These are phyloP conservation scores for Pseudogymnoascus sp. DNA, from an alignment of 2,329 filamentous ascomycete genomes.

Conservation along the genomic window DNA sequence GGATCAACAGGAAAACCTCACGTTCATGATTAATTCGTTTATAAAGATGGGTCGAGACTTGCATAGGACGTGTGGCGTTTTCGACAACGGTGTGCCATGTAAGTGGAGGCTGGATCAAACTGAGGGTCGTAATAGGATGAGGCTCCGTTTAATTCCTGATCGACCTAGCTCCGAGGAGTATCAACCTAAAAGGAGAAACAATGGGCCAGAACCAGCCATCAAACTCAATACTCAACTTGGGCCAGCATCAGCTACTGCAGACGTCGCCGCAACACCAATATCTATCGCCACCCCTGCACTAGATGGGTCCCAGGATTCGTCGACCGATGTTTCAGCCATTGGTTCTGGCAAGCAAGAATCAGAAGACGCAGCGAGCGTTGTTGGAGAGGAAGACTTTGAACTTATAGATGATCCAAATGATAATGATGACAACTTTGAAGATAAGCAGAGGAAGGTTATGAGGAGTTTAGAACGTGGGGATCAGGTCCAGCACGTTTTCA, in stretches of 20 bases:
- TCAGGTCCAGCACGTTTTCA: constrained; percentile 86
- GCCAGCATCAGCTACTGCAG: neutral
- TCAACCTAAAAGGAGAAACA: constrained; percentile 69
- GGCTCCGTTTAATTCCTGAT: constrained; percentile 77
- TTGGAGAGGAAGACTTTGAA: constrained; percentile 83
- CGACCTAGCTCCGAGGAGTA: constrained; percentile 61
- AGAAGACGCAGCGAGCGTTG: constrained; percentile 25
- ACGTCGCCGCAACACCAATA: constrained; percentile 10
- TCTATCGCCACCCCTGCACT: constrained; percentile 15
- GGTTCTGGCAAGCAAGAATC: constrained; percentile 5
- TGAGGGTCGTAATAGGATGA: constrained; percentile 91
- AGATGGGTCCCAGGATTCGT: constrained; percentile 12
- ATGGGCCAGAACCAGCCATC: constrained; percentile 32
- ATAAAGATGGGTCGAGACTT: constrained; percentile 71
- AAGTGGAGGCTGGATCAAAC: constrained; percentile 95
- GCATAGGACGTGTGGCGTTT: constrained; percentile 69
- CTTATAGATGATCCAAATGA: constrained; percentile 89
- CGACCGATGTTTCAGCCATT: neutral
- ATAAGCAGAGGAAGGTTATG: constrained; percentile 98
- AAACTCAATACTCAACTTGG: constrained; percentile 27
- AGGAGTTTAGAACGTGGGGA: constrained; percentile 83
- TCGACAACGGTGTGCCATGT: constrained; percentile 52
- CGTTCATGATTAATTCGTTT: constrained; percentile 67
- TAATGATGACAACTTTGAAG: constrained; percentile 72
- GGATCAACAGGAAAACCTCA: constrained; percentile 84